Evolutionary conservation across 371 early-diverging fungal genomes (phyloP).

Genomic region (Syncephalastrum sp.): DNA sequence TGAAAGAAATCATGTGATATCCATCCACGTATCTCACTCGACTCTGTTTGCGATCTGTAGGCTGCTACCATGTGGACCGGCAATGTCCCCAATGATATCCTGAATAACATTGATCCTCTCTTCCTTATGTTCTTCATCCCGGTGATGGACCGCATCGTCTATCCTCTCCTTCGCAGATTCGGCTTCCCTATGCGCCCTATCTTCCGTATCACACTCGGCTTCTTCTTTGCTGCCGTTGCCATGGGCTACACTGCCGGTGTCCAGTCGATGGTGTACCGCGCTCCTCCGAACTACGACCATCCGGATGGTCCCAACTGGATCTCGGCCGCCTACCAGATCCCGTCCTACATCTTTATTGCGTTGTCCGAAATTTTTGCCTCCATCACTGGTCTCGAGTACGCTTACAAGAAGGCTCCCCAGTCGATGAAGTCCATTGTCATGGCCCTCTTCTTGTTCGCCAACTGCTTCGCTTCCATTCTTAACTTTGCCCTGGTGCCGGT

Average conservation of each 20-base stretch:
- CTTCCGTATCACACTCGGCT: conserved; percentile 69
- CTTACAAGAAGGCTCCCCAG: conserved; percentile 76
- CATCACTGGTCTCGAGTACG: conserved; percentile 77
- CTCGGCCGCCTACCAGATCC: conserved; percentile 63
- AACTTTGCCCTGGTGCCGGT: conserved; percentile 66
- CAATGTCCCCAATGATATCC: conserved; percentile 61
- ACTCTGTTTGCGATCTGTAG: not conserved
- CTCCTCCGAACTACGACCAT: conserved; percentile 33
- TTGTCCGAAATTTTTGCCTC: conserved; percentile 69
- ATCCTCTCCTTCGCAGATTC: conserved; percentile 61
- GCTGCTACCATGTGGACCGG: conserved; percentile 61
- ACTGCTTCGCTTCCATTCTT: conserved; percentile 65
- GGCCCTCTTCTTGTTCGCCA: conserved; percentile 71
- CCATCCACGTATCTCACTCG: not conserved
- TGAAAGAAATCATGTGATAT: not conserved
- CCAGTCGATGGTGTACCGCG: conserved; percentile 63
- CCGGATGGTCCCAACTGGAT: conserved; percentile 44
- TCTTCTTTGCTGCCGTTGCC: conserved; percentile 58
- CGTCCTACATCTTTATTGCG: conserved; percentile 61
- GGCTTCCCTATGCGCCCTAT: conserved; percentile 66
- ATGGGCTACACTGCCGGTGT: conserved; percentile 67
- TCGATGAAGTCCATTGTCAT: conserved; percentile 79
- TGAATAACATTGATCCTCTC: conserved; percentile 64
- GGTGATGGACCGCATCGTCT: conserved; percentile 65
- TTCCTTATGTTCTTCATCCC: conserved; percentile 69